These are phyloP conservation scores for Ogataea methanolica DNA, from an alignment of 805 yeast genomes.

Conservation along the genomic window DNA sequence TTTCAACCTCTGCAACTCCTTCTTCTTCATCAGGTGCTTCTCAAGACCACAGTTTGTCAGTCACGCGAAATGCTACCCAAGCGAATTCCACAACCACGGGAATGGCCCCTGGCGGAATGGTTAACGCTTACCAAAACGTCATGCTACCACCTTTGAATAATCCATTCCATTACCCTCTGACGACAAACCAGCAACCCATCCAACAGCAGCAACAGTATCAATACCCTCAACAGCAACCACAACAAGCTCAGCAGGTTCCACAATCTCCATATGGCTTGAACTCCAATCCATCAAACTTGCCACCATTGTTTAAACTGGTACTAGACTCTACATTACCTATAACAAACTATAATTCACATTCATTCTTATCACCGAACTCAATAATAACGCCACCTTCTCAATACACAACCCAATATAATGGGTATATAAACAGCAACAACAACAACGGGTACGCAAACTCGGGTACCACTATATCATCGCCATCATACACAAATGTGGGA, in stretches of 20 bases:
- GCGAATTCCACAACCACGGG: neutral
- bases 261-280: slow-evolving; percentile 2
- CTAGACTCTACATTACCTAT: slow-evolving; percentile 22
- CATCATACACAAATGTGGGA: slow-evolving; percentile 5
- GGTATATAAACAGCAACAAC: neutral
- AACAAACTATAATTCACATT: slow-evolving; percentile 9
- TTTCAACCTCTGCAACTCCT: neutral
- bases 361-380: neutral
- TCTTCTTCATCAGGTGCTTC: neutral
- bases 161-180: slow-evolving; percentile 8
- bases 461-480: slow-evolving; percentile 1
- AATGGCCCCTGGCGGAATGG: neutral
- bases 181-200: neutral
- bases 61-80: neutral
- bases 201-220: slow-evolving; percentile 1
- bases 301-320: slow-evolving; percentile 24
- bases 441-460: neutral
- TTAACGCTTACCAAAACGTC: slow-evolving; percentile 3
- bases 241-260: slow-evolving; percentile 3
- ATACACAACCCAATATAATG: neutral
- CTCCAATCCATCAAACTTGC: slow-evolving; percentile 8
- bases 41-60: neutral
- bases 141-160: slow-evolving; percentile 17
- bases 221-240: slow-evolving; percentile 3
- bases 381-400: neutral